Base-by-base conservation (phyloP, 768 basidiomycete genomes). In the Termitomyces sp. region DNA sequence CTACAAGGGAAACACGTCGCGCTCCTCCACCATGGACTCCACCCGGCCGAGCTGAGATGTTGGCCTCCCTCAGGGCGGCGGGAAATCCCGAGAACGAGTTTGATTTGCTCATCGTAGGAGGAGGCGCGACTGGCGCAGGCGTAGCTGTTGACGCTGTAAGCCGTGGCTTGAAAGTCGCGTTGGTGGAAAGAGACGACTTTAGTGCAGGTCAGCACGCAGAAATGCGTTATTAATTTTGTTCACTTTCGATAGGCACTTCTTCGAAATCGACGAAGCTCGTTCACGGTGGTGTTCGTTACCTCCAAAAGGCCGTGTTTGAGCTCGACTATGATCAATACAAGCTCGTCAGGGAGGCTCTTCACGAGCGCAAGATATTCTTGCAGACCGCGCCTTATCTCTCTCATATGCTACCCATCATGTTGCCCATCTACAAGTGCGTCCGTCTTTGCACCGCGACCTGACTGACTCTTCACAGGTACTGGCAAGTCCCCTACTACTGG, bases 201-300 rank as follows among this genome's bases (percentile, higher is more conserved):
- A 83, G 86, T 63, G 82, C 91, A 23, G 95, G 93, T 91, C 58
- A 59, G 80, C 69, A 3, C 4, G 40, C 8, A 25, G 47, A 17
- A 5, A n/a, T 12, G 11, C 42, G 43, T 4, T 28, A 46, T 23
- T 23, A 46, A 53, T 35, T 43, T 45, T 25, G 34, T 48, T 54
- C 6, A 34, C 52, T 14, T 51, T 16, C n/a, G 12, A 23, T 64
- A 92, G 93, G 95, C 17, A 97, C 96, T 0, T 96, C 93, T 0
- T 96, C 93, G 6, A 98, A 98, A 68, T 94, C 93, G 8, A 98
- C 97, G 1, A 98, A 99, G 70, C 86, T 99, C 52, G 96, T 99
- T 0, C 97, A 99, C 72, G 96, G 96, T 16, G 96, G 96, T 39
- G 96, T 98, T 2, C 85, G 96, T 1, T 99, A 99, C 71, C 83